Evolutionary conservation across 257 asterid species (phyloP).

Genomic region (Nemophila menziesii): DNA sequence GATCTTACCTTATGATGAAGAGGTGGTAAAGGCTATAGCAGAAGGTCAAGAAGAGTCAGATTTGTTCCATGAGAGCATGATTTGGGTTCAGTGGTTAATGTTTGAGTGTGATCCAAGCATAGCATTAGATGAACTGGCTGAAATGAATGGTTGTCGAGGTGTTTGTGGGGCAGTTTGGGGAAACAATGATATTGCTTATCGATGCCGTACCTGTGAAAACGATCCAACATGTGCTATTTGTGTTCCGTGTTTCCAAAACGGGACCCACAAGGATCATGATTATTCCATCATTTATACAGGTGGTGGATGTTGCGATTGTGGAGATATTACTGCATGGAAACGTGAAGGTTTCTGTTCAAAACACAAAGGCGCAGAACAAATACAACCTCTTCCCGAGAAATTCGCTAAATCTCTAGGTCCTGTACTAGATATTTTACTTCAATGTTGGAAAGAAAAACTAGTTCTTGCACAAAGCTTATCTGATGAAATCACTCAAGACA

Average conservation of each 20-base stretch:
- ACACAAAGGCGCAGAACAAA: constrained; percentile 85
- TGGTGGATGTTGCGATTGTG: constrained; percentile 99
- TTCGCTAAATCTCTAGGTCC: constrained; percentile 63
- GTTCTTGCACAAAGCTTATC: constrained; percentile 19
- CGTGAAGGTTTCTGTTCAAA: constrained; percentile 89
- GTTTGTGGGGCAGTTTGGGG: constrained; percentile 99
- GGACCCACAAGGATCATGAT: constrained; percentile 88
- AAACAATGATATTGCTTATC: constrained; percentile 70
- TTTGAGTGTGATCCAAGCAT: constrained; percentile 59
- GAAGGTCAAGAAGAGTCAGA: constrained; percentile 24
- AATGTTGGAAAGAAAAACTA: constrained; percentile 59
- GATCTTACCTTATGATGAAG: constrained; percentile 59
- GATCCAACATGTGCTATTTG: constrained; percentile 98
- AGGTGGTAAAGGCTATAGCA: constrained; percentile 21
- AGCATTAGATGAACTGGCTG: constrained; percentile 49
- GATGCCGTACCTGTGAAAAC: constrained; percentile 89
- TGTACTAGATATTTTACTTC: constrained; percentile 54
- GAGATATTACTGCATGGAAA: constrained; percentile 97
- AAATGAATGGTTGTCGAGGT: constrained; percentile 54
- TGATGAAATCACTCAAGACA: constrained; percentile 28
- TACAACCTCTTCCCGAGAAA: constrained; percentile 67
- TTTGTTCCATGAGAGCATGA: constrained; percentile 42
- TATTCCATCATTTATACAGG: constrained; percentile 79
- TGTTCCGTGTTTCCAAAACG: constrained; percentile 88
- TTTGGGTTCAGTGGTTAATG: constrained; percentile 94